Base-by-base conservation (phyloP, 2,329 filamentous ascomycete species). In the Xylaria sp. region DNA sequence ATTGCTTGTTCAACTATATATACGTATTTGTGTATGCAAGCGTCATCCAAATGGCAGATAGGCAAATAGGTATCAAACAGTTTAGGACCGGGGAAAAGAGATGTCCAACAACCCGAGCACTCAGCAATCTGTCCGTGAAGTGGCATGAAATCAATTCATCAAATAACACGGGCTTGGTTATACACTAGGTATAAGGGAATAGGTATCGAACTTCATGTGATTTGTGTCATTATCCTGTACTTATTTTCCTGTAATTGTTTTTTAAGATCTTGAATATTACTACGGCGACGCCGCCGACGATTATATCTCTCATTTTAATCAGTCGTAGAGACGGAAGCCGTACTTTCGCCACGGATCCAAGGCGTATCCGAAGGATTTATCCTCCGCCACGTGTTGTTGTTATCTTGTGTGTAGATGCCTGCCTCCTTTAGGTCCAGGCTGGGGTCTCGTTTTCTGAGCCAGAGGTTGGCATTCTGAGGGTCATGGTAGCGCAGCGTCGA, bases 401-500 rank as follows among this genome's bases (percentile, higher is more conserved):
- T 50, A 6, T 56, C 52, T 23, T 58, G 60, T 16, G 57, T 63
- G 50, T 60, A 65, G 8, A 61, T 65, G 2, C 63, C 63, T 13
- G 23, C 8, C 34, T 59, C 61, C 18, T 54, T 19, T 8, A 63
- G 47, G 16, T 54, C 53, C 8, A 59, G 18, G 34, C 55, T 57
- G 19, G 61, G 55, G 30, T 69, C 67, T 19, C 68, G 61, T 19
- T 16, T 63, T 37, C 53, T 59, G 4, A 70, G 58, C 68, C 68
- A 70, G 13, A 67, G 59, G 42, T 60, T 23, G 9, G 46, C 37
- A 9, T 60, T 54, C 44, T 42, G 57, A 7, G 52, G 54, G 49
- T 63, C 52, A 35, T 69, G 65, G 35, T 69, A 65, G 2, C 68
- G 67, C 8, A 71, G 66, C 2, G 69, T 71, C 13, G 66, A 68